Evolutionary conservation across 352 stramenopile genomes (phyloP), one percentile per base, ranked within the genome.

Genomic region (Phytophthora hibernalis): DNA sequence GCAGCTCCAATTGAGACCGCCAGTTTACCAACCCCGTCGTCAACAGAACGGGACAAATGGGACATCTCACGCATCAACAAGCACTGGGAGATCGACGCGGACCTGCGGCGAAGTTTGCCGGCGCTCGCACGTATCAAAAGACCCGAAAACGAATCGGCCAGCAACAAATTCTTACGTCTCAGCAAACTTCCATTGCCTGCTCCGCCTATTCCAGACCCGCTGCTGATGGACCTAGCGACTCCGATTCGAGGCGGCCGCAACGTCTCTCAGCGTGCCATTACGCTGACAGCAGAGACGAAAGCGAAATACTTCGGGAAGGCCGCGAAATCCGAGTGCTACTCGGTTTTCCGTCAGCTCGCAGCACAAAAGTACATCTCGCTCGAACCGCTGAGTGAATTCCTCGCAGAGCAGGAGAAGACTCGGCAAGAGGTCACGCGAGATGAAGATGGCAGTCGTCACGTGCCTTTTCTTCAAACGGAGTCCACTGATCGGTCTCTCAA

Each of bases 31-130:
- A 38, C 53, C 3, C 28, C 28, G 12, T 20, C 31, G 20, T 49
- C 24, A 1, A 24, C 40, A 13, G 33, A 38, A 16, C 37, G 48
- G 13, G 61, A 65, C 35, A 60, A 54, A 28, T 93, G 85, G 85
- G 80, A 92, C 31, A 91, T 93, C 63, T 87, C 76, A 26, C 76
- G 83, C 10, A 62, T 93, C 56, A 92, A 88, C 70, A 83, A 84
- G 38, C 80, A 79, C 61, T 93, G 85, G 85, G 82, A 83, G 54
- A 93, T 91, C 61, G 82, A 91, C 52, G 26, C 65, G 8, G 83
- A 92, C 16, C 68, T 92, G 30, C 65, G 66, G 20, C 79, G 82
- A 24, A 87, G 62, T 22, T 66, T 93, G 28, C 85, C 83, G 8
- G 76, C 73, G 11, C 80, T 93, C 15, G 85, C 79, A 12, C 80